Conservation (phyloP, 148 eudicot species). For the Nepenthes mirabilis region DNA sequence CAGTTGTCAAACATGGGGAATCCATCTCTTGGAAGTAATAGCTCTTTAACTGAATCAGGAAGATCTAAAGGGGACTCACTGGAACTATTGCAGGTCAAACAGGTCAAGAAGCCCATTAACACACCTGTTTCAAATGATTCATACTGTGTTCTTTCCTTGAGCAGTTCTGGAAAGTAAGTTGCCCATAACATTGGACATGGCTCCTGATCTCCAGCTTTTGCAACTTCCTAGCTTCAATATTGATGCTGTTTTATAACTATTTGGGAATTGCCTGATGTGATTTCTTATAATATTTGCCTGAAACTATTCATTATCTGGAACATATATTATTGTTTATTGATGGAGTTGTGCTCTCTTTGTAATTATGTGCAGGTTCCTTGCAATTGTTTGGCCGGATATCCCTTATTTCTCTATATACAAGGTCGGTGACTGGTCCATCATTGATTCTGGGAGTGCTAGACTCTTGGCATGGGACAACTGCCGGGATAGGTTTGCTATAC, state of each 20-base stretch:
- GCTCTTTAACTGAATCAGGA: slow-evolving; percentile 52
- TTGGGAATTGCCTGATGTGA: too few relatives aligned
- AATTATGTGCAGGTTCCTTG: slow-evolving; percentile 54
- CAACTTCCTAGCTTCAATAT: too few relatives aligned
- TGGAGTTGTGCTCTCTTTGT: background rate
- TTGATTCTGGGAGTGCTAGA: slow-evolving; percentile 95
- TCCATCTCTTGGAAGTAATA: slow-evolving; percentile 83
- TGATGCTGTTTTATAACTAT: too few relatives aligned
- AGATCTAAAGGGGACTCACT: slow-evolving; percentile 60
- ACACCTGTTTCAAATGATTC: slow-evolving; percentile 96
- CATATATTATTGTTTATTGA: too few relatives aligned
- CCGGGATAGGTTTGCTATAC: slow-evolving; percentile 81
- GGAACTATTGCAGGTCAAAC: slow-evolving; percentile 85
- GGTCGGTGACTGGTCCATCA: slow-evolving; percentile 94
- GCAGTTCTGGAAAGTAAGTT: slow-evolving; percentile 98
- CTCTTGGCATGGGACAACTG: slow-evolving; percentile 97
- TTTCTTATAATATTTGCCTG: too few relatives aligned
- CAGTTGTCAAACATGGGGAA: slow-evolving; percentile 71
- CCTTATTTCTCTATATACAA: slow-evolving; percentile 90
- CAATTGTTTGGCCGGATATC: slow-evolving; percentile 96
- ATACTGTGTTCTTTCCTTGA: slow-evolving; percentile 76
- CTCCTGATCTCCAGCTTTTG: background rate
- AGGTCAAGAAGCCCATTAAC: slow-evolving; percentile 74
- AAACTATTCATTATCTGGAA: too few relatives aligned
- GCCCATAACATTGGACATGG: background rate